Percentiles rank a stretch among this genome's conserved stretches.
Evolutionary conservation across 2,329 filamentous ascomycete species (phyloP).

Genomic region (Talaromyces rugulosus): DNA sequence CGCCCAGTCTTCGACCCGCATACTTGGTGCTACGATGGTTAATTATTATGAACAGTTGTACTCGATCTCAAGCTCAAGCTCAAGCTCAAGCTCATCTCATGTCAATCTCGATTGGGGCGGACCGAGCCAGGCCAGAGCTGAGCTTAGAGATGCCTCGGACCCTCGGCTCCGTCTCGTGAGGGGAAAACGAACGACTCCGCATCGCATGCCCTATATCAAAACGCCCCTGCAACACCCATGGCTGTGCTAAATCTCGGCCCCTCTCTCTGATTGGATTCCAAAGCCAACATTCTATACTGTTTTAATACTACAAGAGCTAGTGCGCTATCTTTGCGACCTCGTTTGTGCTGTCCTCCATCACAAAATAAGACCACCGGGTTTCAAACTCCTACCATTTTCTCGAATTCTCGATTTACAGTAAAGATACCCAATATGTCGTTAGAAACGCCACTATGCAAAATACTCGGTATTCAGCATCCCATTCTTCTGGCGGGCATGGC

Average conservation of each 20-base stretch:
- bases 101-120: not conserved
- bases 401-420: not conserved
- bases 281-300: not conserved
- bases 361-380: not conserved
- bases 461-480: constrained; percentile 81
- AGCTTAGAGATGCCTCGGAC: not conserved
- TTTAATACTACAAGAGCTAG: not conserved
- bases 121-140: too few species aligned
- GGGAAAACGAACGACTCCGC: not conserved
- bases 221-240: not conserved
- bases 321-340: not conserved
- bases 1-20: not conserved
- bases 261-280: not conserved
- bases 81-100: not conserved
- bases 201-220: not conserved
- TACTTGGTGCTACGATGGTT: not conserved
- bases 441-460: constrained; percentile 70
- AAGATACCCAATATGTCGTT: constrained; percentile 46
- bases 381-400: not conserved
- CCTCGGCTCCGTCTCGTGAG: not conserved
- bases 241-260: not conserved
- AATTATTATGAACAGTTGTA: not conserved
- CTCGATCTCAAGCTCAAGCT: not conserved
- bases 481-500: constrained; percentile 95
- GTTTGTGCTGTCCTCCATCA: not conserved